These are phyloP conservation scores for Penicillium egyptiacum DNA, from an alignment of 495 filamentous ascomycete genomes.

Conservation along the genomic window DNA sequence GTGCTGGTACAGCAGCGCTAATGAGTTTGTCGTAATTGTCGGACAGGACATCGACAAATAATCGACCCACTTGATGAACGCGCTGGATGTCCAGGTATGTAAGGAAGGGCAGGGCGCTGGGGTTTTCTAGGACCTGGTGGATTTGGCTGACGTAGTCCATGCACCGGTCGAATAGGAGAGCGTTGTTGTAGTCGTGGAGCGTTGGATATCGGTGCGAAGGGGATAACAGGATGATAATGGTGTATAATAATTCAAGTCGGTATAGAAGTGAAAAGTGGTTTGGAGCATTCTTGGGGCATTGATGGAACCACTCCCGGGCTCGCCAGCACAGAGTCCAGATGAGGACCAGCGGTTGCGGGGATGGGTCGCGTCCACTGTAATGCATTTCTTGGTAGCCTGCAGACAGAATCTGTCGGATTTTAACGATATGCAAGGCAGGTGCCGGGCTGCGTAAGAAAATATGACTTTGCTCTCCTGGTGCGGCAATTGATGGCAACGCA, in stretches of 20 bases:
- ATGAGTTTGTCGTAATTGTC: constrained; percentile 39
- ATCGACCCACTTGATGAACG: constrained; percentile 36
- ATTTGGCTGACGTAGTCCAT: constrained; percentile 61
- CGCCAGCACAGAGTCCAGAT: constrained; percentile 63
- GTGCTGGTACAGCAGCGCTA: constrained; percentile 31
- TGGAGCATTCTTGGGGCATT: constrained; percentile 58
- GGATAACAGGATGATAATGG: constrained; percentile 78
- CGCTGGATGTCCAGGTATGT: constrained; percentile 45
- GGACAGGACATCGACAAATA: constrained; percentile 34
- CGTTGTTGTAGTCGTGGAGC: constrained; percentile 64
- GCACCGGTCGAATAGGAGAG: constrained; percentile 78
- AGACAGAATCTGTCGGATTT: constrained; percentile 75
- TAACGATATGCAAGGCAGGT: constrained; percentile 63
- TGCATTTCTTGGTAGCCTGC: constrained; percentile 80
- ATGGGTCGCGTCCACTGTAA: constrained; percentile 62
- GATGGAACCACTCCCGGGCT: constrained; percentile 65
- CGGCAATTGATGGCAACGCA: constrained; percentile 46
- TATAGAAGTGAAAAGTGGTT: constrained; percentile 65
- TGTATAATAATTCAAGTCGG: constrained; percentile 79
- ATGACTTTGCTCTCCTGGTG: constrained; percentile 38
- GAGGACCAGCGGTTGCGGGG: constrained; percentile 58
- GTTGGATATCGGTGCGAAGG: constrained; percentile 66
- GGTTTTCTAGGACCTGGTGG: constrained; percentile 40
- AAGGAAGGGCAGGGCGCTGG: constrained; percentile 32
- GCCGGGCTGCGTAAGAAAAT: constrained; percentile 52